Conservation (phyloP, 2,329 filamentous ascomycete genomes). For the Coniella vitis region DNA sequence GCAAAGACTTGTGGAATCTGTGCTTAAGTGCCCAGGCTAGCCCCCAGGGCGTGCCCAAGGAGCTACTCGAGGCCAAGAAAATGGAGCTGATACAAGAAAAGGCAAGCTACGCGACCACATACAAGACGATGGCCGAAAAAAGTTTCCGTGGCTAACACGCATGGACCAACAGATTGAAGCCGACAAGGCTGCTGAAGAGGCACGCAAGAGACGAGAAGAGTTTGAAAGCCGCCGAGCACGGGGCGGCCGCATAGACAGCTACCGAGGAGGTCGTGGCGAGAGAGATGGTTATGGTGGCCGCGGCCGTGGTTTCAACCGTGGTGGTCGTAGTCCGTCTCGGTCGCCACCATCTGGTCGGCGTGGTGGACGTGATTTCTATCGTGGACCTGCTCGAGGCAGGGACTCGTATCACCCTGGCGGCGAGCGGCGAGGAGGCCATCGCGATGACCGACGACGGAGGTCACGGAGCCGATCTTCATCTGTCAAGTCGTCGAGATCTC, state of each 20-base stretch:
- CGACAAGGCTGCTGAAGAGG: conserved; percentile 72
- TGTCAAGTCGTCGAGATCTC: conserved; percentile 27
- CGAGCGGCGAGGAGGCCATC: conserved; percentile 33
- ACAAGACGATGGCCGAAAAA: neutral
- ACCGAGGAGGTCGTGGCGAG: conserved; percentile 46
- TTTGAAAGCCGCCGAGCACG: conserved; percentile 55
- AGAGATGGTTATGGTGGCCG: conserved; percentile 38
- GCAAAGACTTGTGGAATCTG: conserved; percentile 88
- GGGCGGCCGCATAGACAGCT: conserved; percentile 40
- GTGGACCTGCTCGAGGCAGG: conserved; percentile 26
- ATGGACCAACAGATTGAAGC: conserved; percentile 59
- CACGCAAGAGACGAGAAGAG: conserved; percentile 63
- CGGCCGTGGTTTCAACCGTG: conserved; percentile 38
- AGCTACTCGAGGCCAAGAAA: conserved; percentile 94
- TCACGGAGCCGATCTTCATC: conserved; percentile 33
- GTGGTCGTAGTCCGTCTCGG: conserved; percentile 35
- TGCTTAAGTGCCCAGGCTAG: conserved; percentile 84
- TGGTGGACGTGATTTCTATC: conserved; percentile 36
- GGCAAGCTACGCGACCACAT: conserved; percentile 41
- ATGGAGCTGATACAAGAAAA: conserved; percentile 90
- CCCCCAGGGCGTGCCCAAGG: conserved; percentile 86
- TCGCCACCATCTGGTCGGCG: conserved; percentile 40
- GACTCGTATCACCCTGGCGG: conserved; percentile 47
- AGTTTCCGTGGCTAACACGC: conserved; percentile 1
- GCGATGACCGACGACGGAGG: conserved; percentile 37